These are phyloP conservation scores for Ilex paraguariensis DNA, from an alignment of 305 asterid species.

Conservation along the genomic window DNA sequence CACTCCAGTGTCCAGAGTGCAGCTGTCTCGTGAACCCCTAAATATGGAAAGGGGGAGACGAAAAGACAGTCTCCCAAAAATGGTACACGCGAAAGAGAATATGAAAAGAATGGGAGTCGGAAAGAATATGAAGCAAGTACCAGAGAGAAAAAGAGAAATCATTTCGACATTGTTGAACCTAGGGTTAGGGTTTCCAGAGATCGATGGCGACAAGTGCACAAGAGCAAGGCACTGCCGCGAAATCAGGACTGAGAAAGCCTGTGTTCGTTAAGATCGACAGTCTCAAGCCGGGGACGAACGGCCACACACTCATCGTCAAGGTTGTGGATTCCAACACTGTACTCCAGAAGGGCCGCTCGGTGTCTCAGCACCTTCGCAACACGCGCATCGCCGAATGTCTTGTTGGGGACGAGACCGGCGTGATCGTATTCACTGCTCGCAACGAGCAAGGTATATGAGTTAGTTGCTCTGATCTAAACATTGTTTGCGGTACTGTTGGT, in stretches of 20 bases:
- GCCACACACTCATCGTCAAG: slow-evolving; percentile 53
- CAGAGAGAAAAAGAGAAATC: background rate
- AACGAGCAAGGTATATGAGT: slow-evolving; percentile 43
- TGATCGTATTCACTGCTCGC: slow-evolving; percentile 45
- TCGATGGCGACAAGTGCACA: slow-evolving; percentile 31
- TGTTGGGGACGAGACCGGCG: slow-evolving; percentile 48
- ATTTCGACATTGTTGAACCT: background rate
- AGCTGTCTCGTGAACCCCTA: slow-evolving; percentile 9
- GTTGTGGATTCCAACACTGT: slow-evolving; percentile 42
- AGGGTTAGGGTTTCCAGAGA: background rate
- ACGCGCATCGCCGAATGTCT: slow-evolving; percentile 52
- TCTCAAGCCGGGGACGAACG: slow-evolving; percentile 49
- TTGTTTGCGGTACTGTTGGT: background rate
- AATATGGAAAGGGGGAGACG: background rate
- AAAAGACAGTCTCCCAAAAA: background rate
- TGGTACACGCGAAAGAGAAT: background rate
- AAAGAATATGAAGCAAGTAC: background rate
- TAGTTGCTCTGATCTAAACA: background rate
- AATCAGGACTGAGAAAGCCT: slow-evolving; percentile 44
- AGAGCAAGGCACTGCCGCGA: slow-evolving; percentile 9
- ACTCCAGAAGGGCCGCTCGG: slow-evolving; percentile 41
- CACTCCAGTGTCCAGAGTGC: too few relatives aligned
- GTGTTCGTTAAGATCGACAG: slow-evolving; percentile 55
- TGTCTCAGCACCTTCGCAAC: slow-evolving; percentile 38
- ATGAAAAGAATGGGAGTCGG: background rate